A percentile compares a stretch with the other conserved stretches of the same genome.
Conservation (phyloP, 2,329 filamentous ascomycete species). For the Geoglossum cookeanum region DNA sequence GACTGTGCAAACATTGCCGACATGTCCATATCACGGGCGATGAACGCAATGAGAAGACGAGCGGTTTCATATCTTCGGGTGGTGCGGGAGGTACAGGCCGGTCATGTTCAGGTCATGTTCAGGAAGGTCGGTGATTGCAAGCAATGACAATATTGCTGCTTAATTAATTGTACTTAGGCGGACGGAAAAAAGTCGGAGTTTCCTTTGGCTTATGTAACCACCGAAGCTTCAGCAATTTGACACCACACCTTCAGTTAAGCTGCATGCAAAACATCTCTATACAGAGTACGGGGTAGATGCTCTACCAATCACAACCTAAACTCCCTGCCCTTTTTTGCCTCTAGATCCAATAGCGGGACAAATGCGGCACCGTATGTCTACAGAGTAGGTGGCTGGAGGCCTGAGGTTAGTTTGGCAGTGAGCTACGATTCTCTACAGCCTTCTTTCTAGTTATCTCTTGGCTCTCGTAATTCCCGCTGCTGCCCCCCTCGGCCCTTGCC, state of each 20-base stretch:
- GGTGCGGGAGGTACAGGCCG: background rate
- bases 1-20: background rate
- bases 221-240: background rate
- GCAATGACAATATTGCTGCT: background rate
- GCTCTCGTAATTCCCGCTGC: constrained; percentile 1
- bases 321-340: background rate
- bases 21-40: background rate
- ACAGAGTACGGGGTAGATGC: too few species aligned
- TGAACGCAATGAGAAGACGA: background rate
- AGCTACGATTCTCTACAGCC: background rate
- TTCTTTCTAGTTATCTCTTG: background rate
- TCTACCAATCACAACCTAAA: background rate
- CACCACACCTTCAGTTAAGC: too few species aligned
- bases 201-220: background rate
- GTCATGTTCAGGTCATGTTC: background rate
- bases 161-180: background rate
- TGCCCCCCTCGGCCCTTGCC: constrained; percentile 12
- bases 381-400: background rate
- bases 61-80: background rate
- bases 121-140: background rate
- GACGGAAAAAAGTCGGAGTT: background rate
- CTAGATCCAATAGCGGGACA: background rate
- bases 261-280: too few species aligned
- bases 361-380: background rate
- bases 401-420: too few species aligned